Conservation (phyloP, 139 green algal species). For the Trebouxia sp. region DNA sequence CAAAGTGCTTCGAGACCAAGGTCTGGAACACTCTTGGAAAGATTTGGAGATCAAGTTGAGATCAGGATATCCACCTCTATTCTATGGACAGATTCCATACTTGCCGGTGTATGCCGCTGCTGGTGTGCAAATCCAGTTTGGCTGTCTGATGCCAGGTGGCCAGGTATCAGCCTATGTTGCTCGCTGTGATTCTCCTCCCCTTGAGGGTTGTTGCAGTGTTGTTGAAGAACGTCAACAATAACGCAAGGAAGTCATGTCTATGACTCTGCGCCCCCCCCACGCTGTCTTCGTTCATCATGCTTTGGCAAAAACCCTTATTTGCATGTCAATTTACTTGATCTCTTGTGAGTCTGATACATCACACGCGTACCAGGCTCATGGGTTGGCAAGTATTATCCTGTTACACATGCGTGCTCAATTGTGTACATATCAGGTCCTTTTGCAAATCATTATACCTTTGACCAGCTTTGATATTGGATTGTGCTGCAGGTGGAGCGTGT, state of each 20-base stretch:
- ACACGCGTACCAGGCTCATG: neutral
- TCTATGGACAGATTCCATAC: neutral
- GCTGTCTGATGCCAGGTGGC: neutral
- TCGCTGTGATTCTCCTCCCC: too few species aligned
- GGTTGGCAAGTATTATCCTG: neutral
- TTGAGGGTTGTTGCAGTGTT: neutral
- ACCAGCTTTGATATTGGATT: neutral
- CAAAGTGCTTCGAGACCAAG: neutral
- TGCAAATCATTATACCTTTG: too few species aligned
- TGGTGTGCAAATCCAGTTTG: neutral
- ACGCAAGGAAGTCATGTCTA: too few species aligned
- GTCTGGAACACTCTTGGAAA: neutral
- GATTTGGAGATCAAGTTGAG: neutral
- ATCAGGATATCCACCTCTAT: neutral
- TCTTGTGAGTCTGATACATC: neutral
- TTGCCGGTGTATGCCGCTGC: neutral
- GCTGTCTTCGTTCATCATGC: too few species aligned
- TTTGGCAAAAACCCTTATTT: too few species aligned
- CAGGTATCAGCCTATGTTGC: neutral
- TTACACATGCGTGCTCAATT: neutral
- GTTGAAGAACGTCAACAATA: too few species aligned
- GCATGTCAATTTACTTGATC: neutral
- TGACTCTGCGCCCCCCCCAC: too few species aligned
- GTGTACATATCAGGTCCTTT: too few species aligned
- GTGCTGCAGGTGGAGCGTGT: neutral